A percentile compares a stretch with the other conserved stretches of the same genome.
Conservation (phyloP, 495 filamentous ascomycete species). For the Wilcoxina mikolae region DNA sequence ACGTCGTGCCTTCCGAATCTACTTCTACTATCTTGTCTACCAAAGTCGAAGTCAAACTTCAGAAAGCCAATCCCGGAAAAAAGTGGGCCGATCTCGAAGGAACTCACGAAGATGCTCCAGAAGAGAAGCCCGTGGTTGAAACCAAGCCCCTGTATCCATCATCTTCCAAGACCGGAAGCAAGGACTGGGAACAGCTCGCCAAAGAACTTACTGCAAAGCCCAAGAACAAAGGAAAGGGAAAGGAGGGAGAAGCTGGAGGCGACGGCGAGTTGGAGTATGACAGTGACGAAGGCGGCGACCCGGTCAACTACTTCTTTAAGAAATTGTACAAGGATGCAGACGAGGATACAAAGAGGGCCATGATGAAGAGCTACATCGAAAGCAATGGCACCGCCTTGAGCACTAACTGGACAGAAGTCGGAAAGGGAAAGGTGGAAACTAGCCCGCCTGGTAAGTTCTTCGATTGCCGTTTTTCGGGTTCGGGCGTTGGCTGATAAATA, state of each 20-base stretch:
- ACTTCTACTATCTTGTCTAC: conserved; percentile 52
- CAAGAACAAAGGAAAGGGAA: conserved; percentile 24
- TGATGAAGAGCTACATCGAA: conserved; percentile 95
- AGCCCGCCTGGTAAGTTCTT: conserved; percentile 40
- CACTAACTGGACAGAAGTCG: conserved; percentile 83
- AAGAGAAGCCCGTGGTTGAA: background rate
- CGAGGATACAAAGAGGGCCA: conserved; percentile 69
- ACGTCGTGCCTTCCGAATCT: conserved; percentile 46
- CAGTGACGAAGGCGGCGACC: conserved; percentile 48
- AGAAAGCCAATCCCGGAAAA: conserved; percentile 48
- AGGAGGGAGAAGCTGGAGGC: conserved; percentile 26
- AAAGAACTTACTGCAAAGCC: conserved; percentile 40
- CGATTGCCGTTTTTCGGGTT: background rate
- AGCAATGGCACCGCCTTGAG: conserved; percentile 87
- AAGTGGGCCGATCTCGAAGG: conserved; percentile 67
- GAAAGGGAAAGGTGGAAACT: conserved; percentile 53
- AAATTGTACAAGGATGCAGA: conserved; percentile 67
- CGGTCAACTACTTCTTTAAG: conserved; percentile 84
- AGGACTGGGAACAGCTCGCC: conserved; percentile 82
- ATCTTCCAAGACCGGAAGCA: conserved; percentile 66
- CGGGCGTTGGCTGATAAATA: background rate
- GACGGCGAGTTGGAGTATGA: conserved; percentile 37
- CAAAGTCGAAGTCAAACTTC: conserved; percentile 71
- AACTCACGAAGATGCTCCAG: conserved; percentile 24
- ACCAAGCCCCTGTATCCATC: conserved; percentile 63